These are phyloP conservation scores for Metschnikowia shivogae DNA, from an alignment of 805 yeast species.

Conservation along the genomic window DNA sequence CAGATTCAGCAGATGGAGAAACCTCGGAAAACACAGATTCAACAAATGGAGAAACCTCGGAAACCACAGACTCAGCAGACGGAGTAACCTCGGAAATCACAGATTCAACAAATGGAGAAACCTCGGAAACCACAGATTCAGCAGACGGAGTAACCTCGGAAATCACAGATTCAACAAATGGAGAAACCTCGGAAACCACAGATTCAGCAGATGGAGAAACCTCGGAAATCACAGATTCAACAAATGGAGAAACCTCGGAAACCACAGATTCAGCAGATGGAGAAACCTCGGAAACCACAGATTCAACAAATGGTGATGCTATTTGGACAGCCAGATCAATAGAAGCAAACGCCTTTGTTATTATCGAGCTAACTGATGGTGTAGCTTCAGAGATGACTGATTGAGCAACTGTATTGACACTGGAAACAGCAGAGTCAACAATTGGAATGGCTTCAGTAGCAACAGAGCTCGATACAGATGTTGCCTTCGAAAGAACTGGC, in stretches of 20 bases:
- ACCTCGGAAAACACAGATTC: background rate
- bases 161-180: background rate
- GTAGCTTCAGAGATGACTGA: background rate
- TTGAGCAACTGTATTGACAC: constrained; percentile 8
- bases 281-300: background rate
- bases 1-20: background rate
- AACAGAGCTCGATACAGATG: background rate
- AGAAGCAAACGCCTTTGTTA: no score
- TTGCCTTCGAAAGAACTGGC: background rate
- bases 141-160: background rate
- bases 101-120: background rate
- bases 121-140: background rate
- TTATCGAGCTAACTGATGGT: no score
- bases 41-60: background rate
- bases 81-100: constrained; percentile 3
- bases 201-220: constrained; percentile 1
- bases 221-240: background rate
- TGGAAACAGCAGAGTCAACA: background rate
- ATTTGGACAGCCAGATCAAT: no score
- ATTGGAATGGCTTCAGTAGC: background rate
- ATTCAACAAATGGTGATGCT: no score
- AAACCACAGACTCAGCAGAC: constrained; percentile 6
- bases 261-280: constrained; percentile 1
- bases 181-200: background rate
- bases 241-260: background rate